phyloP scores from a whole-genome alignment of 2,329 filamentous ascomycete genomes.

The Lojkania enalia region DNA sequence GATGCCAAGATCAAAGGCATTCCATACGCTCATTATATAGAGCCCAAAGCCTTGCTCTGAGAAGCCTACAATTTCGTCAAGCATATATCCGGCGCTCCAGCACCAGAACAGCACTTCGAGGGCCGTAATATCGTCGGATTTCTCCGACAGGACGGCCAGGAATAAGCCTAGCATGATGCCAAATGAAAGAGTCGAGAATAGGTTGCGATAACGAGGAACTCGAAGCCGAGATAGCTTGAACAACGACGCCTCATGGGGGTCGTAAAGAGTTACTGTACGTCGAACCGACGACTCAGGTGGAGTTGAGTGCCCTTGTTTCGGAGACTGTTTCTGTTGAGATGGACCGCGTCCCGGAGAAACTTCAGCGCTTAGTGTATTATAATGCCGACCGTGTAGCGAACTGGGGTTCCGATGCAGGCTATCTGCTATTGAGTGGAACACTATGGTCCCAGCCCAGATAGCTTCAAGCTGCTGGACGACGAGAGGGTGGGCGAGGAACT shows the following conservation, averaged over 20 bases:
- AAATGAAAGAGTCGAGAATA: constrained; percentile 86
- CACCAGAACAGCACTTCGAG: constrained; percentile 94
- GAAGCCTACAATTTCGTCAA: constrained; percentile 93
- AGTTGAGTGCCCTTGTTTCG: constrained; percentile 21
- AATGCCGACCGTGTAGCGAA: constrained; percentile 27
- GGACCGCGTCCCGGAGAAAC: constrained; percentile 37
- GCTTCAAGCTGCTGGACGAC: constrained; percentile 95
- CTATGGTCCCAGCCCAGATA: constrained; percentile 94
- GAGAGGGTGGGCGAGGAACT: constrained; percentile 86
- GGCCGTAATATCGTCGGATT: constrained; percentile 78
- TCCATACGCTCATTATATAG: constrained; percentile 98
- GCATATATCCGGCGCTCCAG: constrained; percentile 96
- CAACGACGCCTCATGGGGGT: constrained; percentile 84
- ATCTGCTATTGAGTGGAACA: constrained; percentile 89
- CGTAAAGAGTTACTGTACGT: constrained; percentile 83
- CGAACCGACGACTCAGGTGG: constrained; percentile 54
- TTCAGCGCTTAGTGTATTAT: constrained; percentile 25
- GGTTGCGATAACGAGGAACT: constrained; percentile 87
- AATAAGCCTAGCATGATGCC: constrained; percentile 84
- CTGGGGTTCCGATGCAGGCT: constrained; percentile 70
- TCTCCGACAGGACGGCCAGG: constrained; percentile 74
- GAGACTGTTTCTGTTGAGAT: constrained; percentile 31
- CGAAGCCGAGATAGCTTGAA: constrained; percentile 90
- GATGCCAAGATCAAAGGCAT: constrained; percentile 91
- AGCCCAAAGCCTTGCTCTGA: constrained; percentile 95